These are phyloP conservation scores for Pleoardoris graminearum DNA, from an alignment of 2,329 filamentous ascomycete species.

Conservation along the genomic window DNA sequence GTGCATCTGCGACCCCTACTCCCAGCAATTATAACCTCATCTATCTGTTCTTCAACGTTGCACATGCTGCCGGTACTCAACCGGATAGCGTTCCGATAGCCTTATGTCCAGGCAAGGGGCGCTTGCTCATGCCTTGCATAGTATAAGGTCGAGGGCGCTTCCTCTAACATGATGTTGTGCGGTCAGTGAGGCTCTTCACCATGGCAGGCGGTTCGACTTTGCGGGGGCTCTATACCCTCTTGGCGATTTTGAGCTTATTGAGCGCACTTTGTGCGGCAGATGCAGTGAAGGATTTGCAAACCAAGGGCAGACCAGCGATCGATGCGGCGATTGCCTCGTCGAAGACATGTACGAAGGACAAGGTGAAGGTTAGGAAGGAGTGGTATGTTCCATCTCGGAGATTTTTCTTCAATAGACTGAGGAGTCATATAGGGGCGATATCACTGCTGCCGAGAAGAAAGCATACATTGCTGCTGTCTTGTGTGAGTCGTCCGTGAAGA, in stretches of 20 bases:
- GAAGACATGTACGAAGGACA: slow-evolving; percentile 37
- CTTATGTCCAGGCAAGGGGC: slow-evolving; percentile 5
- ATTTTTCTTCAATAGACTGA: neutral
- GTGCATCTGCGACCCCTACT: slow-evolving; percentile 8
- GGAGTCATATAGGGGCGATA: slow-evolving; percentile 27
- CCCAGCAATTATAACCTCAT: slow-evolving; percentile 28
- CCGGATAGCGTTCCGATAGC: slow-evolving; percentile 17
- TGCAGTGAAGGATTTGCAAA: slow-evolving; percentile 31
- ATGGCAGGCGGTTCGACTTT: slow-evolving; percentile 10
- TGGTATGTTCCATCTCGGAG: slow-evolving; percentile 21
- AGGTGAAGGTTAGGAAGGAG: slow-evolving; percentile 34
- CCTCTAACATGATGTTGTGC: slow-evolving; percentile 2
- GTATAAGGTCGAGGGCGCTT: slow-evolving; percentile 23
- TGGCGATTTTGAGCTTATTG: slow-evolving; percentile 25
- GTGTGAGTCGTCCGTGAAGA: slow-evolving; percentile 19
- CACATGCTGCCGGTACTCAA: slow-evolving; percentile 12
- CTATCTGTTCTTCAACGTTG: slow-evolving; percentile 16
- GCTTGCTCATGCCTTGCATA: slow-evolving; percentile 7
- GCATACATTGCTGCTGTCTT: slow-evolving; percentile 44
- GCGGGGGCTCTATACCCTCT: slow-evolving; percentile 26
- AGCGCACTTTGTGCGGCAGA: slow-evolving; percentile 28
- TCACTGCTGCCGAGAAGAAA: slow-evolving; percentile 34
- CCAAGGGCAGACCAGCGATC: slow-evolving; percentile 30
- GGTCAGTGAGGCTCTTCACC: slow-evolving; percentile 1
- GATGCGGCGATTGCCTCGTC: slow-evolving; percentile 35